Percentiles rank a stretch among this genome's conserved stretches.
These are phyloP conservation scores for Alternaria sp. DNA, from an alignment of 2,329 filamentous ascomycete genomes.

Conservation along the genomic window DNA sequence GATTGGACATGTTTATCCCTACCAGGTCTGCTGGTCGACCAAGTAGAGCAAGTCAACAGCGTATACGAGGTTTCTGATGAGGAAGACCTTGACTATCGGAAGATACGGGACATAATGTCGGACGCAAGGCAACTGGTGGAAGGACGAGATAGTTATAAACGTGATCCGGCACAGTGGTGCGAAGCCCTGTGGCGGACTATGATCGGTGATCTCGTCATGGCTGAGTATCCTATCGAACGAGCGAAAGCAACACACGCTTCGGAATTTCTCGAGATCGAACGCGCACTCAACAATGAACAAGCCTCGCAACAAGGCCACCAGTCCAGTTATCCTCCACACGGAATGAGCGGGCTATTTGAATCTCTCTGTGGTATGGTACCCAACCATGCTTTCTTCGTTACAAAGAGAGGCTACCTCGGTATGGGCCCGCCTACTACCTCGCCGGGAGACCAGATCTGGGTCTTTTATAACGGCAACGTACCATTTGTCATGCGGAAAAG, in stretches of 20 bases:
- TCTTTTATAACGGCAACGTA: background rate
- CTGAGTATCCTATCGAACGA: slow-evolving; percentile 13
- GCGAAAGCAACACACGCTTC: background rate
- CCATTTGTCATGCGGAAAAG: background rate
- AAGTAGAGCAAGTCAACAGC: background rate
- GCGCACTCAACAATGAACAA: background rate
- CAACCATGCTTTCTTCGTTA: background rate
- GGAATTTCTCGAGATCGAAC: background rate
- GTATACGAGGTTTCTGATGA: background rate
- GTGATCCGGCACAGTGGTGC: background rate
- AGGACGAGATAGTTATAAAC: background rate
- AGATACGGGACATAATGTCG: background rate
- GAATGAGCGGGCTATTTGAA: background rate
- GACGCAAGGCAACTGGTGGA: background rate
- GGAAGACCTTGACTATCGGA: background rate
- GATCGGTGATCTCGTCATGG: background rate
- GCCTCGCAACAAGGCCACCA: background rate
- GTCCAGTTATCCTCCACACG: background rate
- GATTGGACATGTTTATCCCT: background rate
- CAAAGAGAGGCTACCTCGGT: background rate
- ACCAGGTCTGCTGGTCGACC: background rate
- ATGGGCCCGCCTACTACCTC: background rate
- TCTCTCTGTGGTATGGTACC: background rate
- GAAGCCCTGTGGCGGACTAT: slow-evolving; percentile 10
- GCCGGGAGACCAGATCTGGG: background rate